A percentile compares a stretch with the other conserved stretches of the same genome.
phyloP scores from a whole-genome alignment of 495 filamentous ascomycete genomes.

The Neurospora hispaniola region DNA sequence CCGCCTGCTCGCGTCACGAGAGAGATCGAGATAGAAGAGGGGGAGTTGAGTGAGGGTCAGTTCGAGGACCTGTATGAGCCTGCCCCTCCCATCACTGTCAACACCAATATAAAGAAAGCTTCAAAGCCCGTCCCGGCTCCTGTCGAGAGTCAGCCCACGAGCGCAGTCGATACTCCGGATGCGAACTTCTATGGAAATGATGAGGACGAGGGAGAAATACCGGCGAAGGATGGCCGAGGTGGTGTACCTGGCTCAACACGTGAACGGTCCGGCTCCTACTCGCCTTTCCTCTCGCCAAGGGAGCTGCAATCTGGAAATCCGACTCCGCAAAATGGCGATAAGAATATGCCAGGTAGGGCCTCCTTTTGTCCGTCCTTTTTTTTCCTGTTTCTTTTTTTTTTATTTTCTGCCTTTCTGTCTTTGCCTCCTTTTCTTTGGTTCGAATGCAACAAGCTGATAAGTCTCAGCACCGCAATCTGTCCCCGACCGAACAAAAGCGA shows the following conservation, averaged over 20 bases:
- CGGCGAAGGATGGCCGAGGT: neutral
- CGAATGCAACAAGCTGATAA: neutral
- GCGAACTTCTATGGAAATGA: conserved; percentile 21
- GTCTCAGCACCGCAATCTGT: neutral
- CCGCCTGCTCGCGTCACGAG: conserved; percentile 1
- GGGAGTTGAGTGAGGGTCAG: conserved; percentile 62
- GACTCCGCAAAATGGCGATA: conserved; percentile 6
- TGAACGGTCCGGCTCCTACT: conserved; percentile 41
- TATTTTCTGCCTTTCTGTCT: neutral
- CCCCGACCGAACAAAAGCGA: neutral
- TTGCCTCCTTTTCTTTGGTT: neutral
- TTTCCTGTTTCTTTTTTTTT: neutral
- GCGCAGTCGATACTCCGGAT: conserved; percentile 18
- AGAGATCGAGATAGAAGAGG: conserved; percentile 48
- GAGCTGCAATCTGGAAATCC: conserved; percentile 25
- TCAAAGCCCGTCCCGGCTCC: conserved; percentile 1
- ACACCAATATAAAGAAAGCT: neutral
- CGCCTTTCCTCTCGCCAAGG: conserved; percentile 38
- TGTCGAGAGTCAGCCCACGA: conserved; percentile 9
- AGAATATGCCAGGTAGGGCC: neutral
- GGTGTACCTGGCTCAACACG: conserved; percentile 12
- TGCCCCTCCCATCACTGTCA: conserved; percentile 7
- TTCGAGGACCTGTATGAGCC: conserved; percentile 39
- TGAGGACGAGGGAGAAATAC: conserved; percentile 15
- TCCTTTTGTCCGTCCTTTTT: neutral